Evolutionary conservation across 2,329 filamentous ascomycete species (phyloP).

Genomic region (Aspergillus fumigatiaffinis): DNA sequence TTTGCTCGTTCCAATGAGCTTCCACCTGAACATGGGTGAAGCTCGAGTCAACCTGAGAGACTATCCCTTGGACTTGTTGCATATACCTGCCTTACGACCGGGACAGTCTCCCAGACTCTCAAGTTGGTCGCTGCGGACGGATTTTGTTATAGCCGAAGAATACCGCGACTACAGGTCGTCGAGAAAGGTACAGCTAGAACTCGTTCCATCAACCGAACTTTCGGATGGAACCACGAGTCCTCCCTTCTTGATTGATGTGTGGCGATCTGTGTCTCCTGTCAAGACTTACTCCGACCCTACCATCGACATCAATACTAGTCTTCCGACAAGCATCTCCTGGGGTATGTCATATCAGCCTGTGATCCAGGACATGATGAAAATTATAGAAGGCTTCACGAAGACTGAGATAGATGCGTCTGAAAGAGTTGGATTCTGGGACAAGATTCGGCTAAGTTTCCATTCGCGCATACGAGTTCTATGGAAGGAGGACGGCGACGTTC

Average conservation of each 20-base stretch:
- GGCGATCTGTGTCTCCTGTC: conserved; percentile 86
- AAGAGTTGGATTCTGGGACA: conserved; percentile 96
- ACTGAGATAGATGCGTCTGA: conserved; percentile 92
- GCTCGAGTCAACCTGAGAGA: conserved; percentile 81
- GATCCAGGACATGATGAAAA: conserved; percentile 99
- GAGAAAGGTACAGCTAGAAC: conserved; percentile 73
- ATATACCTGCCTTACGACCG: conserved; percentile 77
- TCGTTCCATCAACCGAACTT: conserved; percentile 67
- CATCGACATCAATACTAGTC: conserved; percentile 86
- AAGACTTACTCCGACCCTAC: conserved; percentile 94
- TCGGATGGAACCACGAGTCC: conserved; percentile 55
- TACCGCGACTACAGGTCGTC: conserved; percentile 76
- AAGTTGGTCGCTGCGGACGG: conserved; percentile 78
- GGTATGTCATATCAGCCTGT: conserved; percentile 96
- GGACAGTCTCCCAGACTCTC: conserved; percentile 75
- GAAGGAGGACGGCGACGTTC: conserved; percentile 94
- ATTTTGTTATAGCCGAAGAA: conserved; percentile 96
- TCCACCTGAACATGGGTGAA: conserved; percentile 87
- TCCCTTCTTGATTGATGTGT: conserved; percentile 78
- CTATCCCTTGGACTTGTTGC: conserved; percentile 86
- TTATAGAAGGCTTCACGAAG: conserved; percentile 95
- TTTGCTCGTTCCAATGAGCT: conserved; percentile 81
- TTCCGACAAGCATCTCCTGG: conserved; percentile 93
- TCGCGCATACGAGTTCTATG: conserved; percentile 84
- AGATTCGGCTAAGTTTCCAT: conserved; percentile 90